Evolutionary conservation across 2,329 filamentous ascomycete genomes (phyloP).

Genomic region (Fusarium nygamai): DNA sequence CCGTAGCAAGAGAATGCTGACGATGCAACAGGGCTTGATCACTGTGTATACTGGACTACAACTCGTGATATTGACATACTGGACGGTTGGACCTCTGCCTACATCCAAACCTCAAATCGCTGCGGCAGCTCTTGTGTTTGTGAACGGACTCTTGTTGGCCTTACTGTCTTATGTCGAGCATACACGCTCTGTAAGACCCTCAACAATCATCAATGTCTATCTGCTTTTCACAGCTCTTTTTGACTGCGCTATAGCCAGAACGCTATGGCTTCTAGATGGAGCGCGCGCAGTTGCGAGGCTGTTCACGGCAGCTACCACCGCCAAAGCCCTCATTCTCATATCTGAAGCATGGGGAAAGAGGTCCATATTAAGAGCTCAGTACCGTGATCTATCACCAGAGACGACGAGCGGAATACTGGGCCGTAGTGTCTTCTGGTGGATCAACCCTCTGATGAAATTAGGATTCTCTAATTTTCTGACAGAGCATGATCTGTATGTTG

Average conservation of each 20-base stretch:
- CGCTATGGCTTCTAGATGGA: conserved; percentile 1
- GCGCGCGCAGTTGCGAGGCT: not conserved
- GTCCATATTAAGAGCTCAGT: conserved; percentile 13
- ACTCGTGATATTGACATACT: conserved; percentile 4
- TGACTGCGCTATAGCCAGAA: conserved; percentile 7
- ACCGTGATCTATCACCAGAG: conserved; percentile 11
- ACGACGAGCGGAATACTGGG: conserved; percentile 10
- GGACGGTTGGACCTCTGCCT: not conserved
- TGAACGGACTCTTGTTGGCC: conserved; percentile 6
- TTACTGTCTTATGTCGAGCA: conserved; percentile 17
- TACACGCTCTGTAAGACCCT: conserved; percentile 17
- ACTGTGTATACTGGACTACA: conserved; percentile 1
- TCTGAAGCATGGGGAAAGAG: conserved; percentile 19
- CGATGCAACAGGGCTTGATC: not conserved
- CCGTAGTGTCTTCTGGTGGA: conserved; percentile 19
- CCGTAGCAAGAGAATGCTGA: not conserved
- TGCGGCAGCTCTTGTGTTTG: conserved; percentile 14
- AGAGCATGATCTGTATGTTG: not conserved
- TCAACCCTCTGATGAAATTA: conserved; percentile 19
- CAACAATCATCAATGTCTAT: conserved; percentile 21
- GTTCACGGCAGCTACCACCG: not conserved
- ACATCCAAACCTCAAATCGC: not conserved
- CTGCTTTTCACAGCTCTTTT: conserved; percentile 7
- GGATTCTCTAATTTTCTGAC: conserved; percentile 7
- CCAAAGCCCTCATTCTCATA: conserved; percentile 4